Evolutionary conservation across 1,284 basidiomycete species (phyloP).

Genomic region (Trichosporon ovoides): DNA sequence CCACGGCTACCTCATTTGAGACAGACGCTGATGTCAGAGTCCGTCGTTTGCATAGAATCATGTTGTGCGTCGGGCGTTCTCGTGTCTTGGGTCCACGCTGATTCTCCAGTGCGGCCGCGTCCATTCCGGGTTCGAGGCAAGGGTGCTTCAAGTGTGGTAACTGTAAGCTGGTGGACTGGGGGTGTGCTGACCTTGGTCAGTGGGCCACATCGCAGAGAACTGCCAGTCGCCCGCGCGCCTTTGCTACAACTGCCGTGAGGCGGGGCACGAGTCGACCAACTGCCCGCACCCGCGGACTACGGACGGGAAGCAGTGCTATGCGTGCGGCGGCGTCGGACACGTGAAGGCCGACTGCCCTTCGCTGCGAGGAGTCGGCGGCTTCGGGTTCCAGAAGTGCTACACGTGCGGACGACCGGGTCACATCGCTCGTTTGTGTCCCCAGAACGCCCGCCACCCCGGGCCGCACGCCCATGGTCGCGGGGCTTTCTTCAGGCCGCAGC

Average conservation of each 20-base stretch:
- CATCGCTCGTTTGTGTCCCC: slow-evolving; percentile 39
- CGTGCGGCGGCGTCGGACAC: slow-evolving; percentile 63
- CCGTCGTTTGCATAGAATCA: slow-evolving; percentile 6
- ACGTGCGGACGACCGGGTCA: slow-evolving; percentile 43
- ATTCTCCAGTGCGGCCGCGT: slow-evolving; percentile 29
- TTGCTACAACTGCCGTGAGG: slow-evolving; percentile 86
- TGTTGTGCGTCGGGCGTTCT: slow-evolving; percentile 13
- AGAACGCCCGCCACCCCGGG: neutral
- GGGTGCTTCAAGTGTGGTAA: slow-evolving; percentile 45
- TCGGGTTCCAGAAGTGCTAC: slow-evolving; percentile 66
- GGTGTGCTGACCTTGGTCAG: slow-evolving; percentile 36
- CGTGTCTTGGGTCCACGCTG: neutral
- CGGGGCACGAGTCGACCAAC: slow-evolving; percentile 80
- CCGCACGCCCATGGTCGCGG: slow-evolving; percentile 13
- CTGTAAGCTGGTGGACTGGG: slow-evolving; percentile 4
- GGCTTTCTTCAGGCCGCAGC: slow-evolving; percentile 19
- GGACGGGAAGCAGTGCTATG: slow-evolving; percentile 72
- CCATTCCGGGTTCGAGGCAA: slow-evolving; percentile 44
- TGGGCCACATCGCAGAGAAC: slow-evolving; percentile 85
- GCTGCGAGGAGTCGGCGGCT: slow-evolving; percentile 56
- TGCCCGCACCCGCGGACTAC: slow-evolving; percentile 76
- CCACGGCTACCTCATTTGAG: neutral
- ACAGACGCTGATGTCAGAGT: slow-evolving; percentile 2
- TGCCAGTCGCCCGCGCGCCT: slow-evolving; percentile 78
- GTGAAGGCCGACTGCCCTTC: slow-evolving; percentile 75